Evolutionary conservation across 805 yeast genomes (phyloP).

Genomic region (Teunomyces tritomae): DNA sequence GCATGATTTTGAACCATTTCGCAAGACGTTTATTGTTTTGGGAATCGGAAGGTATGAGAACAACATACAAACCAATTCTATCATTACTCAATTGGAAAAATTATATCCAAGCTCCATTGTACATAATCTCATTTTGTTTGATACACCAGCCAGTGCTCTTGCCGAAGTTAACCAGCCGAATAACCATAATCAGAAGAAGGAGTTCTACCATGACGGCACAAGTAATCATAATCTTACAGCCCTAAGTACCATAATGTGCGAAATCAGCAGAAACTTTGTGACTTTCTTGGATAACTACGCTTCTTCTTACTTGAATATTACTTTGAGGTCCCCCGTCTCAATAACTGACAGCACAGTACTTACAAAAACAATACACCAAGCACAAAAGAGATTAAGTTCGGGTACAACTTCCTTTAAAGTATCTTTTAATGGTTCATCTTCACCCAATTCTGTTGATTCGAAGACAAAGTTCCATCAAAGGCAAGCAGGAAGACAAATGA

Average conservation of each 20-base stretch:
- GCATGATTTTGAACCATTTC: constrained; percentile 86
- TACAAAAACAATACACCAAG: constrained; percentile 37
- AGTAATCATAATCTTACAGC: constrained; percentile 25
- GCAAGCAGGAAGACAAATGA: constrained; percentile 70
- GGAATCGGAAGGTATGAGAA: constrained; percentile 38
- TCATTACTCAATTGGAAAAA: constrained; percentile 39
- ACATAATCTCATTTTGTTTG: constrained; percentile 56
- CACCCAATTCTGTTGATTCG: constrained; percentile 16
- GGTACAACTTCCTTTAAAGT: constrained; percentile 34
- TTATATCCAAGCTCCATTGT: constrained; percentile 52
- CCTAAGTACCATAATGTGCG: constrained; percentile 69
- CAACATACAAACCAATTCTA: constrained; percentile 1
- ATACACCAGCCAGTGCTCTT: constrained; percentile 29
- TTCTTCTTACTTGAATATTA: constrained; percentile 71
- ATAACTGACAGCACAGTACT: constrained; percentile 46
- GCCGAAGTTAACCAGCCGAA: constrained; percentile 8
- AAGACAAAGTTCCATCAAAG: constrained; percentile 39
- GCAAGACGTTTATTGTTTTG: constrained; percentile 67
- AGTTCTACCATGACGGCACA: constrained; percentile 26
- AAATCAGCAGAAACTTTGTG: constrained; percentile 63
- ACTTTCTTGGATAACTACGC: constrained; percentile 65
- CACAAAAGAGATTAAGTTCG: constrained; percentile 43
- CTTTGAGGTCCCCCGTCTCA: constrained; percentile 78
- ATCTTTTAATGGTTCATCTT: constrained; percentile 16
- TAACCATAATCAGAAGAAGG: constrained; percentile 14